Base-by-base conservation (phyloP, 805 yeast genomes). In the Maudiozyma serrabonitensis region DNA sequence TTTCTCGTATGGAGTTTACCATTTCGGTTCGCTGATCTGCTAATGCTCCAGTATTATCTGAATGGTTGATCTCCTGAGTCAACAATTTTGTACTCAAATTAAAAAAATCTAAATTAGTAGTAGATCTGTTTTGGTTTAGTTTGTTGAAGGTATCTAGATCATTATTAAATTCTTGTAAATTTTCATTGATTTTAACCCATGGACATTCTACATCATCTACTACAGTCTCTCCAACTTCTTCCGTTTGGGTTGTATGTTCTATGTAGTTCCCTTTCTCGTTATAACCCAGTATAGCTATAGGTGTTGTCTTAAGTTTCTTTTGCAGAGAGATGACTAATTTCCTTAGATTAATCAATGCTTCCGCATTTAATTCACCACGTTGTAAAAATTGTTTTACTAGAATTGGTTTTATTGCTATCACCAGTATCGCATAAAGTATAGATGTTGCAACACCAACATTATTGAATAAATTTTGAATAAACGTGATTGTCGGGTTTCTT, bases 261-360 rank as follows among this genome's bases (percentile, higher is more conserved):
- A 61, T 48, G 9, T 69, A 63, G 46, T 69, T 66, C 23, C 64
- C 53, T 21, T 57, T 57, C 26, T 69, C 73, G 38, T 71, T 71
- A 53, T 70, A 70, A 21, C 70, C 74, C 13, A 75, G 58, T 11
- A 69, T 69, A n/a, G 75, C 69, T 3, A 69, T 56, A 4, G 79
- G 75, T 0, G 75, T 67, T 26, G 46, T 50, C 19, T 57, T 58
- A 38, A 66, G 53, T 16, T 58, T 60, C 18, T 61, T 52, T 6
- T 67, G 52, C n/a, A 63, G 49, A 1, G 52, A 46, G 21, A 34
- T 19, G 4, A 75, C 58, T 2, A 59, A 21, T 40, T 57, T 61
- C 21, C 71, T 56, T 23, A 71, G 52, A 25, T 58, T 58, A 2
- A 56, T 28, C 13, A 71, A 60, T 1, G 65, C 67, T 40, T 52